phyloP scores from a whole-genome alignment of 1,284 basidiomycete species.

The Spongispora temasekensis region DNA sequence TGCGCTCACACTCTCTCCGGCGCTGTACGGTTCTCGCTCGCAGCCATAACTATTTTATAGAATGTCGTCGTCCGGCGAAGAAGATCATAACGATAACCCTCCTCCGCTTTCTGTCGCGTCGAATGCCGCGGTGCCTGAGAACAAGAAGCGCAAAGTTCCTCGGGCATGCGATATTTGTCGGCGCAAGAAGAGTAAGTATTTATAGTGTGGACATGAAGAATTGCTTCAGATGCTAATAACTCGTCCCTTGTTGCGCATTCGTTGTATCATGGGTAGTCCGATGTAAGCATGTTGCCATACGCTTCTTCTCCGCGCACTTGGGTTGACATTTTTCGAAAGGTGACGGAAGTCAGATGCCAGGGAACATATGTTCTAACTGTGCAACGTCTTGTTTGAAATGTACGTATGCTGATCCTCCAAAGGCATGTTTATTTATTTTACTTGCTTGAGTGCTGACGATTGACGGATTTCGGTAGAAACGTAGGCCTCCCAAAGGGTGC shows the following conservation, averaged over 20 bases:
- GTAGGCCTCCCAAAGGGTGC: conserved; percentile 83
- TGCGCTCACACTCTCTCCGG: too few relatives aligned
- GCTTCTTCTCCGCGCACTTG: neutral
- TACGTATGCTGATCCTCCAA: conserved; percentile 74
- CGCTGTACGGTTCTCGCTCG: too few relatives aligned
- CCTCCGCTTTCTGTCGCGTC: too few relatives aligned
- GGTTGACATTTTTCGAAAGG: conserved; percentile 37
- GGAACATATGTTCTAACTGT: conserved; percentile 78
- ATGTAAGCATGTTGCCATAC: conserved; percentile 46
- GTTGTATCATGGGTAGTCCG: conserved; percentile 54
- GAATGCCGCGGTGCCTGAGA: conserved; percentile 23
- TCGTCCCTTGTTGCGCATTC: too few relatives aligned
- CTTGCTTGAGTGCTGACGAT: neutral
- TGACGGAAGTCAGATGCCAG: conserved; percentile 64
- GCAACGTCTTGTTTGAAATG: conserved; percentile 71
- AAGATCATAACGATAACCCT: too few relatives aligned
- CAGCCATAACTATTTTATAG: too few relatives aligned
- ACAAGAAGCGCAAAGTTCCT: conserved; percentile 70
- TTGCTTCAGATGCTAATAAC: too few relatives aligned
- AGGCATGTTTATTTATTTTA: conserved; percentile 44
- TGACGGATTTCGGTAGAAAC: conserved; percentile 55
- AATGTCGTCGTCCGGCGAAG: too few relatives aligned
- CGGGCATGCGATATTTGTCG: conserved; percentile 76
- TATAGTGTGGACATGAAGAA: too few relatives aligned
- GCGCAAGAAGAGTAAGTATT: conserved; percentile 72